These are phyloP conservation scores for Chrysoporthe puriensis DNA, from an alignment of 2,329 filamentous ascomycete species.

Conservation along the genomic window DNA sequence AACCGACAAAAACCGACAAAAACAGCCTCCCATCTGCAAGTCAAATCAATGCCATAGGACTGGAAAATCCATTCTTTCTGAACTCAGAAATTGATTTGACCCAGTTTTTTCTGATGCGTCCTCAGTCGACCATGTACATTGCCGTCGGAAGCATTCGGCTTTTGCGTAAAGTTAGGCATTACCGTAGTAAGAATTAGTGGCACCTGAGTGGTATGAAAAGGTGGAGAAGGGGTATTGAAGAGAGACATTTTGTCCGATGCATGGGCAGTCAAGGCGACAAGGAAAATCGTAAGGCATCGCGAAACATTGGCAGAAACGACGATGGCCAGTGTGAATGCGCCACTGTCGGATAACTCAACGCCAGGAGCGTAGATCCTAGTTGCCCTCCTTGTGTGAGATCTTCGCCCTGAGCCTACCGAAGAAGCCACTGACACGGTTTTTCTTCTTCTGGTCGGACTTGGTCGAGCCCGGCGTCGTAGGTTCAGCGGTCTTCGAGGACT, in stretches of 20 bases:
- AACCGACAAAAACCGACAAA: background rate
- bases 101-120: background rate
- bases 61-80: background rate
- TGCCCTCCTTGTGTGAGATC: slow-evolving; percentile 39
- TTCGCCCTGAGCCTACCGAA: slow-evolving; percentile 61
- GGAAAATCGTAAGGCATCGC: slow-evolving; percentile 28
- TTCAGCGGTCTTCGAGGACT: slow-evolving; percentile 30
- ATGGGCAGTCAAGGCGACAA: slow-evolving; percentile 23
- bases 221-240: slow-evolving; percentile 27
- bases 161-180: slow-evolving; percentile 9
- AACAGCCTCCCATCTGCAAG: background rate
- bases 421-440: slow-evolving; percentile 65
- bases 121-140: background rate
- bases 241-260: slow-evolving; percentile 27
- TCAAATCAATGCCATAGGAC: slow-evolving; percentile 2
- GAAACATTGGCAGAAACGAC: slow-evolving; percentile 16
- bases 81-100: background rate
- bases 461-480: slow-evolving; percentile 32
- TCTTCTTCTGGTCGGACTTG: slow-evolving; percentile 62
- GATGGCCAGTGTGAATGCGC: slow-evolving; percentile 29
- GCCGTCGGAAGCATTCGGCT: background rate
- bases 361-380: slow-evolving; percentile 20
- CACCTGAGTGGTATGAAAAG: slow-evolving; percentile 11
- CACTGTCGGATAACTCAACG: slow-evolving; percentile 6
- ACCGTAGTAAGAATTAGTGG: slow-evolving; percentile 3